Conservation (phyloP, 192 early-diverging fungal genomes). For the Phlyctochytrium bullatum region DNA sequence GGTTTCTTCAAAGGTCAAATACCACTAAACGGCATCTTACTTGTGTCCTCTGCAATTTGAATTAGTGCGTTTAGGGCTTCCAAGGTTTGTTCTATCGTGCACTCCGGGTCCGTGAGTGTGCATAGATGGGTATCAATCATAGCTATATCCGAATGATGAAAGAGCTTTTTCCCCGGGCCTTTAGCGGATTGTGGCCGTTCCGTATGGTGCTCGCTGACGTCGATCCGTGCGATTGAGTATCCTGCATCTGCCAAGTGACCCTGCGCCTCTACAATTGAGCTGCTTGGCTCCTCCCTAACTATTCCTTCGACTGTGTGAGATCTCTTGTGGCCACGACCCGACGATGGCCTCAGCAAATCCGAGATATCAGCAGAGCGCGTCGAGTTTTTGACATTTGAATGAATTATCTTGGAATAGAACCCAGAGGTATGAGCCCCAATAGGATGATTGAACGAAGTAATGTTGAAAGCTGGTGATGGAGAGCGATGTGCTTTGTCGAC, state of each 20-base stretch:
- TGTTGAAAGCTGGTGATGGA: background rate
- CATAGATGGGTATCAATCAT: slow-evolving; percentile 31
- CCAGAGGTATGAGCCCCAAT: slow-evolving; percentile 43
- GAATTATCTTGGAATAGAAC: slow-evolving; percentile 39
- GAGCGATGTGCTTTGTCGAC: background rate
- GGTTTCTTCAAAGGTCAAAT: too few relatives aligned
- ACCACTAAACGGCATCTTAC: slow-evolving; percentile 7
- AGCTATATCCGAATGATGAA: slow-evolving; percentile 23
- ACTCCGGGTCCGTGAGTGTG: slow-evolving; percentile 39
- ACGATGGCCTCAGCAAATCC: slow-evolving; percentile 6
- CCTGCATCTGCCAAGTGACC: background rate
- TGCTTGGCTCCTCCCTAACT: slow-evolving; percentile 6
- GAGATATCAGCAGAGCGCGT: slow-evolving; percentile 11
- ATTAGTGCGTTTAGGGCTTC: slow-evolving; percentile 29
- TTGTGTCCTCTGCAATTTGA: slow-evolving; percentile 22
- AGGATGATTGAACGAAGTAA: slow-evolving; percentile 18
- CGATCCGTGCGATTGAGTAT: background rate
- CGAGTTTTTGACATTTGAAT: slow-evolving; percentile 14
- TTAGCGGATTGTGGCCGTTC: background rate
- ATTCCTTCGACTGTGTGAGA: slow-evolving; percentile 12
- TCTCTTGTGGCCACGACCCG: slow-evolving; percentile 8
- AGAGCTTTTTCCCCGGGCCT: slow-evolving; percentile 2
- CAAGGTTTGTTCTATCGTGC: slow-evolving; percentile 19
- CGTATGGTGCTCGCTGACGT: background rate
- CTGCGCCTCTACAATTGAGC: background rate